Evolutionary conservation across 208 protist species (phyloP), one percentile per base, ranked within the genome.

Genomic region (Wallacemonas sp.): DNA sequence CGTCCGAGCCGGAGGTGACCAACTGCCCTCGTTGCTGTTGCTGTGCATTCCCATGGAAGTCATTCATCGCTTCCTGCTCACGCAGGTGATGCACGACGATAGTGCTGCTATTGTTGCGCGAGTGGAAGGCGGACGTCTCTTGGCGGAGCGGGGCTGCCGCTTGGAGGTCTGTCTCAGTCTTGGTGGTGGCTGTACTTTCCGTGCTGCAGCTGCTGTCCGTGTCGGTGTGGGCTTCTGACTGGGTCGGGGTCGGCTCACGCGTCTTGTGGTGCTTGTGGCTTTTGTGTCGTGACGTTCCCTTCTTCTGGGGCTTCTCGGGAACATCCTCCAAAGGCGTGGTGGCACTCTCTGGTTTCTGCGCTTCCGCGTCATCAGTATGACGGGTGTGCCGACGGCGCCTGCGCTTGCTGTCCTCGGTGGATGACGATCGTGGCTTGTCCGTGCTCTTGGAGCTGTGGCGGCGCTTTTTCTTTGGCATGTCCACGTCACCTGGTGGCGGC

Each of bases 401-500:
- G 15, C 19, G 45, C 19, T 51, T 51, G 19, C 45, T 22, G 45
- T 51, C 45, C 19, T n/a, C n/a, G n/a, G 45, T 26, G 11, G 17
- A 19, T 19, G 45, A 51, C 17, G 45, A 51, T 8, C 45, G 45
- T 51, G 15, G 9, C 8, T 51, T 12, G 9, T 51, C 45, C 9
- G 15, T 22, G 9, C 15, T 24, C 22, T 51, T 51, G 45, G 45
- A 51, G 8, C 15, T 24, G 11, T 22, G 45, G 17, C 19, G 45
- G 15, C 45, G 45, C 45, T n/a, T n/a, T n/a, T 51, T 51, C 45
- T 60, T 58, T 49, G 59, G 59, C 59, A 65, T 65, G 27, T 65
- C 42, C 8, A 65, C 59, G 8, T 27, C 59, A 9, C n/a, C 27
- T 21, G 59, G 59, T 19, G 8, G 19, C 36, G 55, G 1, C 11